A percentile compares a stretch with the other conserved stretches of the same genome.
Conservation (phyloP, 1,139 yeast genomes). For the Blastobotrys arbuscula region DNA sequence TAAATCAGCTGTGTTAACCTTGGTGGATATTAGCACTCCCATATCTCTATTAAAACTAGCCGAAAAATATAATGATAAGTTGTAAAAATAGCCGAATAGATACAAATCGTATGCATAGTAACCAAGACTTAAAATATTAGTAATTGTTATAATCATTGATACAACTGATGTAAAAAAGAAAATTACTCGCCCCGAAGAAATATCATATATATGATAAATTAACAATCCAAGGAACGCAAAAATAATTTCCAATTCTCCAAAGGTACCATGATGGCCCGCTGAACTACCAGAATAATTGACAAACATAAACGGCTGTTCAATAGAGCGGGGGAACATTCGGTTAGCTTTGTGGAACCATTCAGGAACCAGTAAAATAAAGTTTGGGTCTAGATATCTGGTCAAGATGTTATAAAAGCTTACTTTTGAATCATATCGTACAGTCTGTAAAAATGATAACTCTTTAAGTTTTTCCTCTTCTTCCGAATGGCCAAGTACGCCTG, state of each 20-base stretch:
- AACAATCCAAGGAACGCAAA: neutral
- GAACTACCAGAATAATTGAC: neutral
- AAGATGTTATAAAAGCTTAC: neutral
- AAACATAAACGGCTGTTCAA: neutral
- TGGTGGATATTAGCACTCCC: neutral
- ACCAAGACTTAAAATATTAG: neutral
- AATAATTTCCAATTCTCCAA: neutral
- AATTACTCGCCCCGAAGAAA: neutral
- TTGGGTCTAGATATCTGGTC: neutral
- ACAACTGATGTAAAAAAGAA: neutral
- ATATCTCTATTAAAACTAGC: neutral
- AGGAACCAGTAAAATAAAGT: neutral
- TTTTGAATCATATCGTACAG: neutral
- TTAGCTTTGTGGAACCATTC: neutral
- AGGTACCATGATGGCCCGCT: neutral
- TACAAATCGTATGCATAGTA: neutral
- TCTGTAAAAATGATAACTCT: neutral
- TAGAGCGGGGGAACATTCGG: neutral
- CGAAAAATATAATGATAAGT: too few relatives aligned
- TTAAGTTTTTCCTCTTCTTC: neutral
- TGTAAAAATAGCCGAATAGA: neutral
- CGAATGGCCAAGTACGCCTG: neutral
- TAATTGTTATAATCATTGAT: neutral
- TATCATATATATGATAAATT: neutral
- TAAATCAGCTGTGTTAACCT: neutral